Base-by-base conservation (phyloP, 495 filamentous ascomycete species). In the Annulohypoxylon moriforme region DNA sequence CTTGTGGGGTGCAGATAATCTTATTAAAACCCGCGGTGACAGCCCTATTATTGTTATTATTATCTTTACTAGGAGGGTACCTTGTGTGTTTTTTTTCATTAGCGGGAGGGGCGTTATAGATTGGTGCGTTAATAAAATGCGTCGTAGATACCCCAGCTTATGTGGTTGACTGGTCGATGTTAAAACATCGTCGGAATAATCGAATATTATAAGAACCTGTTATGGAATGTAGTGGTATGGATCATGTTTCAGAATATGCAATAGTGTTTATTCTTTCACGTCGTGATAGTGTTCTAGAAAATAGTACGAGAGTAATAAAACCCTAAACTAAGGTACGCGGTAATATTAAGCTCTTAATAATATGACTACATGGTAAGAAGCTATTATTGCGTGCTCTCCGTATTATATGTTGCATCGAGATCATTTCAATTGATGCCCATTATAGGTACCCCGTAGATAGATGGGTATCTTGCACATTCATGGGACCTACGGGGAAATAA, bases 1-100 rank as follows among this genome's bases (percentile, higher is more conserved):
- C 47, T n/a, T 74, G 72, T 74, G 72, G 72, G 72, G 72, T 74
- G 59, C 72, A 74, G 72, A 46, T 60, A 69, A 62, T 62, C 56
- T 33, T 33, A 40, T 58, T 40, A 58, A 58, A 40, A 58, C 42
- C 22, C 40, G 20, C 63, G 36, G 27, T 55, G 31, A 16, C 60
- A 63, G 67, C 60, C 60, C 38, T 69, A 69, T 55, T 36, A 25
- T 33, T 40, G 27, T 64, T 50, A 40, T 46, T 61, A 31, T 65
- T 50, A 34, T 55, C 58, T 49, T 65, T n/a, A 20, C 36, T 9
- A 13, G 11, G 46, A 14, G 14, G 10, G 8, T 66, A 29, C 27
- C n/a, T 66, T 14, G 49, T 13, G 13, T 8, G n/a, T 10, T 55
- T 55, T 2, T 55, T 55, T 11, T 34, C 34, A n/a, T 34, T 40